These are phyloP conservation scores for Hypoxylon lienhwacheense DNA, from an alignment of 495 filamentous ascomycete species.

Conservation along the genomic window DNA sequence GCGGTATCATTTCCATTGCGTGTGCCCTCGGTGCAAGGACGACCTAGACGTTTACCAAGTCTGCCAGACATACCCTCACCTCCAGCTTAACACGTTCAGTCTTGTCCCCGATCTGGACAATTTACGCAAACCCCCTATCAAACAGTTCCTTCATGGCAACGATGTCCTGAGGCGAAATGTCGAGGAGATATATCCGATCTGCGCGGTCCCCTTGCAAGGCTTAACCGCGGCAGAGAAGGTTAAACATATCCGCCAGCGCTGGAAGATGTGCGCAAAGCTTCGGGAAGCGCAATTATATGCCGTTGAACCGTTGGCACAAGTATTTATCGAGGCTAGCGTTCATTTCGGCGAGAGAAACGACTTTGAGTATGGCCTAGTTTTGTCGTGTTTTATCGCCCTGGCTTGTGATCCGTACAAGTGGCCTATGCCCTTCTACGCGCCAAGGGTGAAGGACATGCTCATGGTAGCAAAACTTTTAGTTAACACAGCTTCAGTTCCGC, in stretches of 20 bases:
- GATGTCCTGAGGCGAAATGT: slow-evolving; percentile 5
- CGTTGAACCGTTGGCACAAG: slow-evolving; percentile 42
- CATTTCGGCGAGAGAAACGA: slow-evolving; percentile 33
- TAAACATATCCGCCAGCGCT: slow-evolving; percentile 32
- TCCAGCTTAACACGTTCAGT: slow-evolving; percentile 44
- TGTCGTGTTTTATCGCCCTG: slow-evolving; percentile 44
- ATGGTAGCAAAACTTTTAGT: slow-evolving; percentile 44
- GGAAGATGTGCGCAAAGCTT: slow-evolving; percentile 44
- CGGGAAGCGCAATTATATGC: slow-evolving; percentile 44
- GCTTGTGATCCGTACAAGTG: slow-evolving; percentile 42
- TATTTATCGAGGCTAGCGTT: slow-evolving; percentile 33
- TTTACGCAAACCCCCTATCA: slow-evolving; percentile 15
- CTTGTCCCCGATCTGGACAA: slow-evolving; percentile 38
- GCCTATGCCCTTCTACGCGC: slow-evolving; percentile 43
- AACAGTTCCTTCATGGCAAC: slow-evolving; percentile 2
- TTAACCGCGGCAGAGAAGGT: background rate
- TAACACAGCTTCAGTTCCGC: slow-evolving; percentile 33
- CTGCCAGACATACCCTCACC: slow-evolving; percentile 38
- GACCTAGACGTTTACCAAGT: slow-evolving; percentile 52
- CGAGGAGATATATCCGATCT: slow-evolving; percentile 25
- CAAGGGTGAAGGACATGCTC: slow-evolving; percentile 44
- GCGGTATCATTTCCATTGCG: slow-evolving; percentile 49
- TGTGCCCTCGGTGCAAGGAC: slow-evolving; percentile 45
- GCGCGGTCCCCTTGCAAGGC: background rate
- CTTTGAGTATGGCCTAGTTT: slow-evolving; percentile 39